Evolutionary conservation across 2,329 filamentous ascomycete genomes (phyloP).

Genomic region (Cryphonectria japonica): DNA sequence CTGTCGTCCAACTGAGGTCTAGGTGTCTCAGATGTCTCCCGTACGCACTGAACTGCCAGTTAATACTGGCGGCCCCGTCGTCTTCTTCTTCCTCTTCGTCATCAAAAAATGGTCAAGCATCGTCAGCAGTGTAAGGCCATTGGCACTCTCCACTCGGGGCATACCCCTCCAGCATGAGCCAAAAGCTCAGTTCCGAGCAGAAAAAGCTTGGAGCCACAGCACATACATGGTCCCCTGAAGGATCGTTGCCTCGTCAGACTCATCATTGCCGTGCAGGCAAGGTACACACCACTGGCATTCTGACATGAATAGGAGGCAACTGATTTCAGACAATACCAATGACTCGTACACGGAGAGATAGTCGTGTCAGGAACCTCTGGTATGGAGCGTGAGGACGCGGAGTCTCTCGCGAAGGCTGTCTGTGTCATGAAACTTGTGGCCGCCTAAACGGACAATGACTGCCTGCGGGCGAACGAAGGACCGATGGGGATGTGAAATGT

Average conservation of each 20-base stretch:
- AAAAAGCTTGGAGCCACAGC: background rate
- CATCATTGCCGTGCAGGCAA: background rate
- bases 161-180: background rate
- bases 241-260: background rate
- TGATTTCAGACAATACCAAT: background rate
- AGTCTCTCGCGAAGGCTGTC: background rate
- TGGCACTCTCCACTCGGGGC: background rate
- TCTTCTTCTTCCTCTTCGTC: no score
- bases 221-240: background rate
- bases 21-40: background rate
- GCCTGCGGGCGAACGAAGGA: background rate
- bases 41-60: background rate
- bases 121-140: background rate
- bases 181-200: background rate
- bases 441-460: background rate
- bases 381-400: background rate
- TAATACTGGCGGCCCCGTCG: background rate
- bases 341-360: background rate
- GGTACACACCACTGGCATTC: background rate
- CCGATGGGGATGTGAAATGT: background rate
- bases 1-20: background rate
- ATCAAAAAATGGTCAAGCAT: background rate
- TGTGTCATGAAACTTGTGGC: background rate
- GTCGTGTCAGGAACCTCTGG: background rate
- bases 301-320: background rate